A percentile compares a stretch with the other conserved stretches of the same genome.
These are phyloP conservation scores for Cornus kousa DNA, from an alignment of 148 eudicot genomes.

Conservation along the genomic window DNA sequence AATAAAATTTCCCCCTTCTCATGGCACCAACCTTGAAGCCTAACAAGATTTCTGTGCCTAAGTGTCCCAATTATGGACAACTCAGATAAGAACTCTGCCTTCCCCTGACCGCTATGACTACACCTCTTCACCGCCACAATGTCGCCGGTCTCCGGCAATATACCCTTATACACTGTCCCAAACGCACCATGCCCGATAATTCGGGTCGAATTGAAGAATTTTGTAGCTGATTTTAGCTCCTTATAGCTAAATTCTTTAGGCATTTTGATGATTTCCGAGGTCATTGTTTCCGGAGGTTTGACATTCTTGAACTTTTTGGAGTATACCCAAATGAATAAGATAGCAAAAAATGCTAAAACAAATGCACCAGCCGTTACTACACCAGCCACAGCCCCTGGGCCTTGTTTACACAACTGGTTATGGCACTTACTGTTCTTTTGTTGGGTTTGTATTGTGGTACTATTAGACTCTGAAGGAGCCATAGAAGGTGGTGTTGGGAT, in stretches of 20 bases:
- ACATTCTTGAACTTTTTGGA: conserved; percentile 35
- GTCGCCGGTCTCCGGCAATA: conserved; percentile 46
- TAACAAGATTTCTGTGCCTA: conserved; percentile 67
- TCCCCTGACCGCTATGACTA: conserved; percentile 58
- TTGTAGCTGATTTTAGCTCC: conserved; percentile 58
- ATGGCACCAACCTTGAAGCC: conserved; percentile 78
- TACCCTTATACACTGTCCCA: conserved; percentile 62
- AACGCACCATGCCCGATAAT: conserved; percentile 69
- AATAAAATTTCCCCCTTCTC: conserved; percentile 63
- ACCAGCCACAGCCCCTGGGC: conserved; percentile 57
- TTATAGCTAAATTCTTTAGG: conserved; percentile 70
- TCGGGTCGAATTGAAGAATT: conserved; percentile 39
- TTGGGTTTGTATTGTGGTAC: background rate
- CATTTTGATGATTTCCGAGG: conserved; percentile 48
- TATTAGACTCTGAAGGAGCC: conserved; percentile 27
- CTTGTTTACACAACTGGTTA: conserved; percentile 29
- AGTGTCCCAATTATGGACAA: conserved; percentile 67
- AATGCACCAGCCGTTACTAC: conserved; percentile 69
- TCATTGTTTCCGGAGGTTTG: conserved; percentile 22
- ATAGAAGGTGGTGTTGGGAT: conserved; percentile 30
- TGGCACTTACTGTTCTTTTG: conserved; percentile 23
- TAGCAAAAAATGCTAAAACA: conserved; percentile 41
- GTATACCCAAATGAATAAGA: conserved; percentile 47
- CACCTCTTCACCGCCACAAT: conserved; percentile 64
- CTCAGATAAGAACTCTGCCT: conserved; percentile 60